Conservation (phyloP, 2,329 filamentous ascomycete genomes). For the Trichoderma guizhouense region DNA sequence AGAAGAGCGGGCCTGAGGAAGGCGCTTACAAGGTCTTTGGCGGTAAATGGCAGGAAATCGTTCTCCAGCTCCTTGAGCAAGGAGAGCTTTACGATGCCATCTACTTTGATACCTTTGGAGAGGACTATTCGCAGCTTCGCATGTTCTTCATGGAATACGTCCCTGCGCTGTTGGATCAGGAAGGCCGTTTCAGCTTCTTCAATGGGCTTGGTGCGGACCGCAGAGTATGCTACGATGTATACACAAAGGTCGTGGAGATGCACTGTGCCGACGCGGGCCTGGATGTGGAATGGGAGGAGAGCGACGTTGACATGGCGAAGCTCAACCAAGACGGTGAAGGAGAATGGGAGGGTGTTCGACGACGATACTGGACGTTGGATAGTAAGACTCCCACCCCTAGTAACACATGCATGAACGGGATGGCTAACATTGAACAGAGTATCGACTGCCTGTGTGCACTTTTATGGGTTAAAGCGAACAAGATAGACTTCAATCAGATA, state of each 20-base stretch:
- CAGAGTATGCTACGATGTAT: constrained; percentile 93
- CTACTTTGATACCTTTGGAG: constrained; percentile 97
- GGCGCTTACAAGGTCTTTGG: constrained; percentile 69
- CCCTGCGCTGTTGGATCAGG: constrained; percentile 68
- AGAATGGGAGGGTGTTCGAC: constrained; percentile 84
- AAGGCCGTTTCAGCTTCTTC: constrained; percentile 80
- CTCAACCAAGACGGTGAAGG: constrained; percentile 64
- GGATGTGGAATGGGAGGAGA: constrained; percentile 81
- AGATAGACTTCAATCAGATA: constrained; percentile 14
- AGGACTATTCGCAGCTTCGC: constrained; percentile 82
- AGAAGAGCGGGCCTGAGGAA: constrained; percentile 51
- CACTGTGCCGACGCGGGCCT: constrained; percentile 85
- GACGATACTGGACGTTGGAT: constrained; percentile 86
- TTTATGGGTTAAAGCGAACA: constrained; percentile 59
- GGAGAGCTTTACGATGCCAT: constrained; percentile 79
- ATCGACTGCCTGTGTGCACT: constrained; percentile 70
- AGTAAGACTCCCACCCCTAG: constrained; percentile 43
- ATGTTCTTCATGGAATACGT: constrained; percentile 87
- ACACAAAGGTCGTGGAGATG: constrained; percentile 86
- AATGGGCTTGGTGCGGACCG: constrained; percentile 91
- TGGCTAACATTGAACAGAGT: constrained; percentile 47
- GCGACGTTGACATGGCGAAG: constrained; percentile 64
- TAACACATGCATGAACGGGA: not conserved
- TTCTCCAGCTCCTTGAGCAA: constrained; percentile 63
- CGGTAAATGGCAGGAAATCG: constrained; percentile 75